Conservation (phyloP, 768 basidiomycete genomes). For the Mycena vitilis region DNA sequence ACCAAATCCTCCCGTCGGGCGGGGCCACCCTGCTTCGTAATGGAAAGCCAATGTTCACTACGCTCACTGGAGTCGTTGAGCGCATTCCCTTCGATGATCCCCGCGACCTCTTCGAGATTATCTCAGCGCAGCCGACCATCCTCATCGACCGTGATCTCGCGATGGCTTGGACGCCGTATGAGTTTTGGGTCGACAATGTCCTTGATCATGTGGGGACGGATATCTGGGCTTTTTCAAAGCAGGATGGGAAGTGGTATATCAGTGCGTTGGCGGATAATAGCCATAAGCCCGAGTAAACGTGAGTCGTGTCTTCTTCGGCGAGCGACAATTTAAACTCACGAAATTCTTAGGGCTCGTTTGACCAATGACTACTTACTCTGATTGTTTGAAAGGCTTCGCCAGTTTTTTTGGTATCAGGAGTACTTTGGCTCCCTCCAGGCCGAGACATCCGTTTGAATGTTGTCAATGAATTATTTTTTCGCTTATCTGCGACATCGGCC, state of each 20-base stretch:
- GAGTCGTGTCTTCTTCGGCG: no score
- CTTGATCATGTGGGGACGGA: constrained; percentile 33
- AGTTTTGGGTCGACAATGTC: constrained; percentile 27
- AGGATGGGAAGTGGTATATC: constrained; percentile 32
- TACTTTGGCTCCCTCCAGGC: no score
- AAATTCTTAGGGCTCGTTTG: no score
- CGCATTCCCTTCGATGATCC: constrained; percentile 34
- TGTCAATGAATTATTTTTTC: no score
- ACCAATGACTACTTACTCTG: no score
- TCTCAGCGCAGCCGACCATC: constrained; percentile 22
- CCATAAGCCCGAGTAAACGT: constrained; percentile 7
- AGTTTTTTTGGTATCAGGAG: no score
- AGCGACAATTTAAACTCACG: no score
- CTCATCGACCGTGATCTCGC: constrained; percentile 32
- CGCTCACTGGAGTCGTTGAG: constrained; percentile 31
- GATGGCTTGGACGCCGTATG: constrained; percentile 37
- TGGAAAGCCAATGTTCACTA: constrained; percentile 25
- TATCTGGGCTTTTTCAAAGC: constrained; percentile 33
- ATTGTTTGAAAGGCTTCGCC: no score
- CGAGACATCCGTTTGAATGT: no score
- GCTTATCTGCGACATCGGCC: no score
- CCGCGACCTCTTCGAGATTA: constrained; percentile 24
- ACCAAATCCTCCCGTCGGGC: constrained; percentile 29
- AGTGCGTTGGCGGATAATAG: constrained; percentile 33
- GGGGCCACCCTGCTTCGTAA: constrained; percentile 35